A percentile compares a stretch with the other conserved stretches of the same genome.
phyloP scores from a whole-genome alignment of 2,329 filamentous ascomycete genomes.

The Ophiostoma populinum region DNA sequence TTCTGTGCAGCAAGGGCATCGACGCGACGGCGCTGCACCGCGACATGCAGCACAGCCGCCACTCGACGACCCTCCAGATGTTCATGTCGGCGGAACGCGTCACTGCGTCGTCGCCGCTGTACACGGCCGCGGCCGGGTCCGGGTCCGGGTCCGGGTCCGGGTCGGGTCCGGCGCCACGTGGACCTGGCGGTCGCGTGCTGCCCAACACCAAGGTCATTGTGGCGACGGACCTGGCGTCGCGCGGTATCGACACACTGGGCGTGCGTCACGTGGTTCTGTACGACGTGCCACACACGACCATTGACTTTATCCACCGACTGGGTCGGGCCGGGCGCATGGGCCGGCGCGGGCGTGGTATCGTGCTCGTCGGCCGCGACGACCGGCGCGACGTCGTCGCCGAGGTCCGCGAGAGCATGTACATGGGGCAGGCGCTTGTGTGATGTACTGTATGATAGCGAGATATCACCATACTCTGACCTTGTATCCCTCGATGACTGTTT shows the following conservation, averaged over 20 bases:
- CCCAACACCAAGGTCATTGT: constrained; percentile 80
- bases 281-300: constrained; percentile 93
- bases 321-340: constrained; percentile 89
- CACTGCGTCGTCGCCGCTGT: constrained; percentile 10
- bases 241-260: constrained; percentile 85
- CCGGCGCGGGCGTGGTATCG: constrained; percentile 70
- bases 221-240: constrained; percentile 78
- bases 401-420: constrained; percentile 78
- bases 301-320: constrained; percentile 94
- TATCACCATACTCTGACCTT: no score
- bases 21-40: constrained; percentile 72
- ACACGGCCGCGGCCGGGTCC: not conserved
- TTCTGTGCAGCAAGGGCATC: constrained; percentile 69
- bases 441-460: not conserved
- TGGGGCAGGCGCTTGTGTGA: constrained; percentile 58
- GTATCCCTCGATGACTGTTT: no score
- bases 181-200: constrained; percentile 31
- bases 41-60: constrained; percentile 62
- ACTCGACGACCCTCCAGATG: constrained; percentile 56
- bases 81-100: constrained; percentile 44
- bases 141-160: not conserved
- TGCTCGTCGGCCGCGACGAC: constrained; percentile 79
- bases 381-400: constrained; percentile 80
- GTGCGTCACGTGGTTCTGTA: constrained; percentile 87
- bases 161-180: not conserved